Percentiles rank a stretch among this genome's conserved stretches.
These are phyloP conservation scores for Amauroascus verrucosus DNA, from an alignment of 2,329 filamentous ascomycete species.

Conservation along the genomic window DNA sequence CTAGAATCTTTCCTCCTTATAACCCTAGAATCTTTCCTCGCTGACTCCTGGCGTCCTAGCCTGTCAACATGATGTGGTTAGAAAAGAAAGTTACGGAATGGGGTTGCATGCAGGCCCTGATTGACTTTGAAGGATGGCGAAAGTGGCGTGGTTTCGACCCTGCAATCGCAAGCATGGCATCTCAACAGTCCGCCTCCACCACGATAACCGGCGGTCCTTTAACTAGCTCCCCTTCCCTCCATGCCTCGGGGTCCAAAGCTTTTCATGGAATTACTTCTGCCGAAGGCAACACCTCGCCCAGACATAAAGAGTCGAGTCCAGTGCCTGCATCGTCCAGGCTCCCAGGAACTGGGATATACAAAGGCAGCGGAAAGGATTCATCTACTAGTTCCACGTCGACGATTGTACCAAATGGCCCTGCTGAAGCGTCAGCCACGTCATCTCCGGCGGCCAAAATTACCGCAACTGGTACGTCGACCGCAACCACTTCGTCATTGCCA, in stretches of 20 bases:
- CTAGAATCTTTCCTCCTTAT: no score
- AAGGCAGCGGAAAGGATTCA: conserved; percentile 3
- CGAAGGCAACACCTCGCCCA: not conserved
- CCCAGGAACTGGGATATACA: conserved; percentile 1
- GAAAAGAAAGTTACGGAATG: conserved; percentile 98
- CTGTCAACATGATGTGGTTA: conserved; percentile 94
- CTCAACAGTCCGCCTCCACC: not conserved
- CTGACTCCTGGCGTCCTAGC: conserved; percentile 43
- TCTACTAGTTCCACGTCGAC: conserved; percentile 6
- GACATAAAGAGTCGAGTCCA: not conserved
- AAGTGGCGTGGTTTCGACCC: conserved; percentile 76
- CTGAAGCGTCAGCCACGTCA: not conserved
- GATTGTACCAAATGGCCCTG: conserved; percentile 5
- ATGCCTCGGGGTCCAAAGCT: not conserved
- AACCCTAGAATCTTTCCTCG: not conserved
- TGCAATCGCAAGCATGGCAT: not conserved
- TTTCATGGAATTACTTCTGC: not conserved
- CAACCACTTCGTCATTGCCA: not conserved
- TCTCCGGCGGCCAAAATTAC: not conserved
- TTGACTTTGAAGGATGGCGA: conserved; percentile 96
- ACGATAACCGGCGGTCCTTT: not conserved
- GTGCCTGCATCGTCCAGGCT: not conserved
- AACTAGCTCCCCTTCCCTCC: not conserved
- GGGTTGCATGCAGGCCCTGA: conserved; percentile 98
- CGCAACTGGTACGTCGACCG: not conserved